Evolutionary conservation across 495 filamentous ascomycete species (phyloP), one percentile per base, ranked within the genome.

Genomic region (Beverwykella pulmonaria): DNA sequence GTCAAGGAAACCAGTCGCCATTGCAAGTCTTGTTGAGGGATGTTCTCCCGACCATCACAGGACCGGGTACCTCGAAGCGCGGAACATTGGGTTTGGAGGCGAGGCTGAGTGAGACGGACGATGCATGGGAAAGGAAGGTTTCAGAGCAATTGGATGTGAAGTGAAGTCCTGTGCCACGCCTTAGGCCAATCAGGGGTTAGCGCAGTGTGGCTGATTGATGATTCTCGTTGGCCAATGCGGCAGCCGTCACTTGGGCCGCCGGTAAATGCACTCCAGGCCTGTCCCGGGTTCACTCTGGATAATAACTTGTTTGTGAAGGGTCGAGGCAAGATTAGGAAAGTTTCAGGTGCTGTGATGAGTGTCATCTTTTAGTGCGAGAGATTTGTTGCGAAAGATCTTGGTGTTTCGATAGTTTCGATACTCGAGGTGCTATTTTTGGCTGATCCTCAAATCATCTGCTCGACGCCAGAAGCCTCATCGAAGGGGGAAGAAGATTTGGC

Each of bases 61-160:
- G 23, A 20, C 27, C 30, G 27, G 53, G 53, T n/a, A 55, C 34
- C 19, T 55, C 30, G 10, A 55, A 55, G 48, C 48, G 46, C 17
- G 7, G 46, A 30, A 9, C 3, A 5, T 29, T 34, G n/a, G 3
- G 10, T 46, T 53, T 41, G 46, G 46, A 39, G 46, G n/a, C 44
- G 56, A 48, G 17, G 56, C 56, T 48, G 56, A 59, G 46, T 61
- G 59, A 61, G 59, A 52, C 59, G 59, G 47, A 50, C 5, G 19
- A 49, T 22, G 34, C 39, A 48, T 22, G 59, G 19, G 54, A 36
- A 26, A 32, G 12, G 46, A 14, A 6, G 47, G 59, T 61, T 52
- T 53, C 59, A 53, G 7, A 46, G 29, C 17, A 15, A 39, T 50
- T 17, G 48, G 46, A 39, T 36, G 59, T 27, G 19, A 46, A 53